phyloP scores from a whole-genome alignment of 306 rosid species.

The Gleditsia sinensis region DNA sequence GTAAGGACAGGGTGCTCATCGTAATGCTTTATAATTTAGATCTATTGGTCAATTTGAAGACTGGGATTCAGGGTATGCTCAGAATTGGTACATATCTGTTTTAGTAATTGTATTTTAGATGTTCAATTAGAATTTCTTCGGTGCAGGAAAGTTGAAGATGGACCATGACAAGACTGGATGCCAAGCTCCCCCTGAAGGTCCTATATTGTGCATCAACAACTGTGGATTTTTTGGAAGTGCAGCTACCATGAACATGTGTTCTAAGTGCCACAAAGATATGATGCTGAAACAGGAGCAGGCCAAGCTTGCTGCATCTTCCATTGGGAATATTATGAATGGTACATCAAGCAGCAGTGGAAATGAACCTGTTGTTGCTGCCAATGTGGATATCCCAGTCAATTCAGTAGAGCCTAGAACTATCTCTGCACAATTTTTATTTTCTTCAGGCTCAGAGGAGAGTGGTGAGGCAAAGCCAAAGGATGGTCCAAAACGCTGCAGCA shows the following conservation, averaged over 20 bases:
- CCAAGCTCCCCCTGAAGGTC: conserved; percentile 93
- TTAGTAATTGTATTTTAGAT: too few relatives aligned
- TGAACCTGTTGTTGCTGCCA: conserved; percentile 45
- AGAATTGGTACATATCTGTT: not conserved
- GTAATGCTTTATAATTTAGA: too few relatives aligned
- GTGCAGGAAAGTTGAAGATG: conserved; percentile 68
- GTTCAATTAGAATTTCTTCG: conserved; percentile 18
- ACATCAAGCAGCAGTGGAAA: conserved; percentile 61
- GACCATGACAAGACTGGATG: conserved; percentile 94
- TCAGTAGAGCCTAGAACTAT: conserved; percentile 54
- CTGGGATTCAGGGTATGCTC: not conserved
- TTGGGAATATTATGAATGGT: conserved; percentile 82
- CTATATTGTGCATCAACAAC: conserved; percentile 79
- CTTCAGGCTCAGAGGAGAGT: conserved; percentile 50
- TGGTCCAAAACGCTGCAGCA: conserved; percentile 81
- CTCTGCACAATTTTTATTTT: conserved; percentile 39
- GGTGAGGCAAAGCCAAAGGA: conserved; percentile 66
- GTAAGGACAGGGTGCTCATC: too few relatives aligned
- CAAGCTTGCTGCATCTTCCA: conserved; percentile 80
- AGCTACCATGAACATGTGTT: conserved; percentile 96
- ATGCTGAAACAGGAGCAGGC: conserved; percentile 86
- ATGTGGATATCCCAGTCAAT: conserved; percentile 44
- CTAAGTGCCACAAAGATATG: conserved; percentile 91
- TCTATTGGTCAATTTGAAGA: not conserved
- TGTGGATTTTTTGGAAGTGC: conserved; percentile 94